These are phyloP conservation scores for Tuber borchii DNA, from an alignment of 495 filamentous ascomycete species.

Conservation along the genomic window DNA sequence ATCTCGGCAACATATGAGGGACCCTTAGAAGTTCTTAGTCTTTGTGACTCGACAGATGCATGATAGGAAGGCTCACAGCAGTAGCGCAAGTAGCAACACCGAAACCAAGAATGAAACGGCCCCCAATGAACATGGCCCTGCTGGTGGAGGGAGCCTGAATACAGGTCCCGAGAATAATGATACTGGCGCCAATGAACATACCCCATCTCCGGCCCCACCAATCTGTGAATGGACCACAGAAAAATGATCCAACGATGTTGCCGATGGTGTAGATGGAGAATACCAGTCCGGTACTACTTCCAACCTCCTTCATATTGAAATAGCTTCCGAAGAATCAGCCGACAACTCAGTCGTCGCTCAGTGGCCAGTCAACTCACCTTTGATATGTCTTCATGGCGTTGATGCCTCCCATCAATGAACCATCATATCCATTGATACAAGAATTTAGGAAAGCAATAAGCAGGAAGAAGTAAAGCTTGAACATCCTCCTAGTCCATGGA, in stretches of 20 bases:
- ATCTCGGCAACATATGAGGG: slow-evolving; percentile 49
- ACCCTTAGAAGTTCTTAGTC: slow-evolving; percentile 46
- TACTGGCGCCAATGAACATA: slow-evolving; percentile 40
- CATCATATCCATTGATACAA: slow-evolving; percentile 35
- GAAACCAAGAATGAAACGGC: slow-evolving; percentile 55
- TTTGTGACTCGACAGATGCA: slow-evolving; percentile 24
- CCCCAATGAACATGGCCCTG: slow-evolving; percentile 52
- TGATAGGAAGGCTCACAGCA: slow-evolving; percentile 3
- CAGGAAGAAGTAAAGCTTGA: slow-evolving; percentile 35
- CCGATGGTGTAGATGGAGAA: slow-evolving; percentile 52
- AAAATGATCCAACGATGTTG: slow-evolving; percentile 50
- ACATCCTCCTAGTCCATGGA: slow-evolving; percentile 43
- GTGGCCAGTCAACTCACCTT: not conserved
- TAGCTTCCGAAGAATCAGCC: slow-evolving; percentile 4
- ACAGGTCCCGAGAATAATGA: slow-evolving; percentile 41
- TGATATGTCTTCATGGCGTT: slow-evolving; percentile 46
- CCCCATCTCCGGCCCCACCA: slow-evolving; percentile 39
- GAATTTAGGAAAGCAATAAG: slow-evolving; percentile 32
- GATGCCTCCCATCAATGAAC: slow-evolving; percentile 42
- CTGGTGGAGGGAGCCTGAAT: slow-evolving; percentile 43
- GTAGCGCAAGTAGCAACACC: slow-evolving; percentile 43
- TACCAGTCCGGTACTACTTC: slow-evolving; percentile 47
- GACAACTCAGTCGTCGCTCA: not conserved
- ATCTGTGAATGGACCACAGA: slow-evolving; percentile 41
- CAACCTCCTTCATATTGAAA: slow-evolving; percentile 25